Base-by-base conservation (phyloP, 2,329 filamentous ascomycete species). In the Coleophoma cylindrospora region DNA sequence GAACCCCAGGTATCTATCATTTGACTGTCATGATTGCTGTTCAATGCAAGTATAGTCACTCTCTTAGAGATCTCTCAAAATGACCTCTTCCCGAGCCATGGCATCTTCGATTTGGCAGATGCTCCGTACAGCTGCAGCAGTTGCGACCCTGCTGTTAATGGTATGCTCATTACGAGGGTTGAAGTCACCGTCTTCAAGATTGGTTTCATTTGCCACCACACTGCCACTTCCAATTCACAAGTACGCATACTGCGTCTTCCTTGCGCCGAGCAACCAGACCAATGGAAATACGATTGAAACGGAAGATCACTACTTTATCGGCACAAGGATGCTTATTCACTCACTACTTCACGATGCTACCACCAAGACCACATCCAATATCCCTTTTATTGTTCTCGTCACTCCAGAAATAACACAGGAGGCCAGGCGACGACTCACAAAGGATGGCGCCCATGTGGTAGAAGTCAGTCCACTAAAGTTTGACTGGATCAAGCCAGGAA, bases 401-500 rank as follows among this genome's bases (percentile, higher is more conserved):
- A 62, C 65, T 0, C 43, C 59, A 7, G 58, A 66, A 19, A 50
- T 67, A 19, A 21, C 57, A 15, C 43, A 52, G 13, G 50, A 46
- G 19, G 62, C 64, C 47, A 50, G 57, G n/a, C 48, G 60, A 4
- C 59, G 54, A 9, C 60, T 72, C 1, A 50, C 52, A 3, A 49
- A 57, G 15, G 68, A 71, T 43, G 69, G 69, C 9, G 69, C 67
- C 3, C 64, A 51, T 1, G 59, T 72, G 8, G 54, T 68, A 5
- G 54, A 57, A 22, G 60, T 68, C 13, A 53, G 64, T 22, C 59
- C 68, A 4, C 32, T 65, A 3, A 41, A 47, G n/a, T 19, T 50
- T 0, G 51, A 54, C 12, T 68, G 66, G 65, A 60, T 68, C 22
- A 50, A 61, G n/a, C 60, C 64, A 0, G 57, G 57, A 6, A 49